These are phyloP conservation scores for Fusarium sp. DNA, from an alignment of 2,329 filamentous ascomycete genomes.

Conservation along the genomic window DNA sequence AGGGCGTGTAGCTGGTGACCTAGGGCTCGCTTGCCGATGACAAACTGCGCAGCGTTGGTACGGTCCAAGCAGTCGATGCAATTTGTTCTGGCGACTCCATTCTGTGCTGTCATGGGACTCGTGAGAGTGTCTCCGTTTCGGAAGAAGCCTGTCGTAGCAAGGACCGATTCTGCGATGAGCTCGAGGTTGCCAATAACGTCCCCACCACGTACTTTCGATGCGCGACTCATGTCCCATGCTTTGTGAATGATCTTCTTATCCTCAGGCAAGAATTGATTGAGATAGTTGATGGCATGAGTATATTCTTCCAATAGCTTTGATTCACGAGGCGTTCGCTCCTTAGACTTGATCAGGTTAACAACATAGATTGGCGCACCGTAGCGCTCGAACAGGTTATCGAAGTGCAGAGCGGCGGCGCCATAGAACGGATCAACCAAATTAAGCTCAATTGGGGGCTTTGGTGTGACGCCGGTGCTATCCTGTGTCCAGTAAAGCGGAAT, in stretches of 20 bases:
- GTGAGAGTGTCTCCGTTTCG: conserved; percentile 83
- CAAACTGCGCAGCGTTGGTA: conserved; percentile 97
- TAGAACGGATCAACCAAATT: conserved; percentile 98
- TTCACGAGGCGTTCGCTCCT: conserved; percentile 88
- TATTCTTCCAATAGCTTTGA: conserved; percentile 91
- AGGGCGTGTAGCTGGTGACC: conserved; percentile 92
- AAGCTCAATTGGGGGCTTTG: conserved; percentile 94
- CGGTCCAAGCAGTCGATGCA: conserved; percentile 98
- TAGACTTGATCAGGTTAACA: conserved; percentile 88
- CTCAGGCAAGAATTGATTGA: conserved; percentile 90
- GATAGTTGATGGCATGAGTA: conserved; percentile 85
- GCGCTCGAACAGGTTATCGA: conserved; percentile 91
- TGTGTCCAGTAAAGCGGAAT: conserved; percentile 98
- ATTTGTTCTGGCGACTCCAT: conserved; percentile 93
- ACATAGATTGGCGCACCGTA: conserved; percentile 94
- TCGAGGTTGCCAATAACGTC: conserved; percentile 96
- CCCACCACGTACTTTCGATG: conserved; percentile 88
- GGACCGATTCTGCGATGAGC: conserved; percentile 85
- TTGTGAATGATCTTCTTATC: conserved; percentile 91
- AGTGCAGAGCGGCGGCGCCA: conserved; percentile 89
- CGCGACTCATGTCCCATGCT: conserved; percentile 97
- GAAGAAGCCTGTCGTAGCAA: conserved; percentile 90
- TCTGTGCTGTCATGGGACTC: conserved; percentile 75
- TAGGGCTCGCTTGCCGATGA: conserved; percentile 93
- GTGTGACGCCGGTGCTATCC: conserved; percentile 92